A percentile compares a stretch with the other conserved stretches of the same genome.
phyloP scores from a whole-genome alignment of 1,284 basidiomycete genomes.

The Xerocomus amazonicus region DNA sequence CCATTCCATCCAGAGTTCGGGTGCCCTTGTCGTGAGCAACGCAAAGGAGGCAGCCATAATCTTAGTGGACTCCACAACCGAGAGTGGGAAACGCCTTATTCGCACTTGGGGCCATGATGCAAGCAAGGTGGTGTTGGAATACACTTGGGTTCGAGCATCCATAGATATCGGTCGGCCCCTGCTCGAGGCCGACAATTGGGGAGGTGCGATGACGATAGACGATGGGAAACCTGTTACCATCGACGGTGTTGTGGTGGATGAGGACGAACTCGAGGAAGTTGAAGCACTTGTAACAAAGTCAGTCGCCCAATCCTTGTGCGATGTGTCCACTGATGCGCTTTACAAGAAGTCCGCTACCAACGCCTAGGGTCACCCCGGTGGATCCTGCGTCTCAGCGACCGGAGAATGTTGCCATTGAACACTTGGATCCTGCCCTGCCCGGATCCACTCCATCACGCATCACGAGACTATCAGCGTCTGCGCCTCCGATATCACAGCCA shows the following conservation, averaged over 20 bases:
- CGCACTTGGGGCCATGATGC: slow-evolving; percentile 51
- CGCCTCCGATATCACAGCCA: slow-evolving; percentile 3
- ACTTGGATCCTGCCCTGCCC: not conserved
- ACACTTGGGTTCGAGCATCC: slow-evolving; percentile 43
- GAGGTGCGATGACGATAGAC: slow-evolving; percentile 45
- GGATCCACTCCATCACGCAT: slow-evolving; percentile 2
- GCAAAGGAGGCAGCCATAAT: slow-evolving; percentile 51
- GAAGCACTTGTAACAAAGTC: slow-evolving; percentile 36
- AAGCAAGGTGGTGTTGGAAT: slow-evolving; percentile 46
- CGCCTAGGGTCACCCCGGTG: slow-evolving; percentile 55
- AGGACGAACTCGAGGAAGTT: slow-evolving; percentile 36
- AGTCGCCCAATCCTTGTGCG: slow-evolving; percentile 21
- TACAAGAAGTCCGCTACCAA: slow-evolving; percentile 52
- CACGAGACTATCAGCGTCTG: not conserved
- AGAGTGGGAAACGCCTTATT: slow-evolving; percentile 50
- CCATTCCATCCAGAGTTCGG: slow-evolving; percentile 41
- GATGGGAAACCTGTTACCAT: slow-evolving; percentile 42
- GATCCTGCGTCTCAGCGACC: slow-evolving; percentile 24
- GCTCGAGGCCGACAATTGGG: slow-evolving; percentile 51
- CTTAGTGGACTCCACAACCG: slow-evolving; percentile 50
- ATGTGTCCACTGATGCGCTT: slow-evolving; percentile 20
- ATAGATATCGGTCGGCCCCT: slow-evolving; percentile 41
- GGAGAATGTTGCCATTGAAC: slow-evolving; percentile 3
- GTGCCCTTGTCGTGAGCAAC: slow-evolving; percentile 47
- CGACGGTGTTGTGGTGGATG: slow-evolving; percentile 29